A percentile compares a stretch with the other conserved stretches of the same genome.
phyloP scores from a whole-genome alignment of 768 basidiomycete species.

The Tephrocybe sp. region DNA sequence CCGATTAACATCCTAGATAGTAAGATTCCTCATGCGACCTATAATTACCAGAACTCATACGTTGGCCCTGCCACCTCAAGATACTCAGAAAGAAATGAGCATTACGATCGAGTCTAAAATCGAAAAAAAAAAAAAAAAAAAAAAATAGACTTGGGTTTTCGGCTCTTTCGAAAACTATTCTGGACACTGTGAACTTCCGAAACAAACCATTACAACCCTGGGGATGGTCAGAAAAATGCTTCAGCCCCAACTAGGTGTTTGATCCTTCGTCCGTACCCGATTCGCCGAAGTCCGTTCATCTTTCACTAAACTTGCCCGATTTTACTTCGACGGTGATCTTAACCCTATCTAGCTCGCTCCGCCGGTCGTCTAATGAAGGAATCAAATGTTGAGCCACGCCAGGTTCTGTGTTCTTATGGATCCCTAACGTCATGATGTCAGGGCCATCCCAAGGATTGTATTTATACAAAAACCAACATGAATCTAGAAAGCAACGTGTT shows the following conservation, averaged over 20 bases:
- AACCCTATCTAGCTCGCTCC: slow-evolving; percentile 4
- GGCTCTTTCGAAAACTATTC: too few relatives aligned
- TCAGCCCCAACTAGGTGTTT: neutral
- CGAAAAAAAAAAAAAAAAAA: too few relatives aligned
- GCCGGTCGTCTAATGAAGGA: neutral
- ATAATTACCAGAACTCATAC: too few relatives aligned
- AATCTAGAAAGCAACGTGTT: neutral
- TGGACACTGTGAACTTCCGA: too few relatives aligned
- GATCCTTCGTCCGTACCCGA: neutral
- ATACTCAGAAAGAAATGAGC: too few relatives aligned
- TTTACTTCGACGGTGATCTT: slow-evolving; percentile 5
- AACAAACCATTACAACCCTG: slow-evolving; percentile 1
- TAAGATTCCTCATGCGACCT: too few relatives aligned
- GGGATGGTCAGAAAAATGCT: neutral
- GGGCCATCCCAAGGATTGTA: neutral
- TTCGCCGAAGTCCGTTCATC: neutral
- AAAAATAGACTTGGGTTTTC: neutral
- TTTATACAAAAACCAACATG: neutral
- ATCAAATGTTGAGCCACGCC: neutral
- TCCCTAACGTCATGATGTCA: neutral
- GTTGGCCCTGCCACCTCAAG: too few relatives aligned
- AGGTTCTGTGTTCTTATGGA: neutral
- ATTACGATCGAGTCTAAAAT: too few relatives aligned
- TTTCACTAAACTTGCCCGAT: neutral
- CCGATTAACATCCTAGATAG: neutral